Conservation (phyloP, 2,329 filamentous ascomycete genomes). For the Chrysoporthe deuterocubensis region DNA sequence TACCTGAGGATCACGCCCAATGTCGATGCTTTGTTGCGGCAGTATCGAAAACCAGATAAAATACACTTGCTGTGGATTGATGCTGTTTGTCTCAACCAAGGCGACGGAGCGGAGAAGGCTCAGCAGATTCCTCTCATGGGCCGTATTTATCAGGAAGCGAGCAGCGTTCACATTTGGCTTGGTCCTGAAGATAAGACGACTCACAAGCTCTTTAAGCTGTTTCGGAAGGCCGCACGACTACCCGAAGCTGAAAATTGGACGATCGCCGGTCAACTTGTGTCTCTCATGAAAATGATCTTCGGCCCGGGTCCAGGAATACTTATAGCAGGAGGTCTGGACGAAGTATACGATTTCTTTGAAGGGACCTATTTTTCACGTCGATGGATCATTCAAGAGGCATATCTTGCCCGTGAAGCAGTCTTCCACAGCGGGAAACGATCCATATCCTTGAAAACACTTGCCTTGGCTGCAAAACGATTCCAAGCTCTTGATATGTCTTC, state of each 20-base stretch:
- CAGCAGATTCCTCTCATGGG: conserved; percentile 35
- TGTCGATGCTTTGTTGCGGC: conserved; percentile 2
- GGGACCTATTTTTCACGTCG: conserved; percentile 11
- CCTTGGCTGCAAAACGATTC: neutral
- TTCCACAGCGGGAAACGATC: neutral
- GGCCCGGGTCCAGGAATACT: too few species aligned
- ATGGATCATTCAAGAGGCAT: conserved; percentile 14
- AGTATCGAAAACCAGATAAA: neutral
- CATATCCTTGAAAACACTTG: neutral
- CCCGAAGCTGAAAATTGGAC: too few species aligned
- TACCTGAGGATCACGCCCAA: conserved; percentile 10
- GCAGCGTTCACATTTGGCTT: too few species aligned
- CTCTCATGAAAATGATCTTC: too few species aligned
- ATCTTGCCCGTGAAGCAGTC: conserved; percentile 5
- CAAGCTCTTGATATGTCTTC: neutral
- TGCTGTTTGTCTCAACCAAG: conserved; percentile 37
- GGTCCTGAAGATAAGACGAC: too few species aligned
- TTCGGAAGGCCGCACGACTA: too few species aligned
- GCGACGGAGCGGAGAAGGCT: conserved; percentile 31
- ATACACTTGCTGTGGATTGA: conserved; percentile 34
- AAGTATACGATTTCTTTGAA: neutral
- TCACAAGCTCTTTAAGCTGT: too few species aligned
- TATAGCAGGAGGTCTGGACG: too few species aligned
- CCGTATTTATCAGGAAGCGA: conserved; percentile 1
- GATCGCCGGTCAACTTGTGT: too few species aligned